Evolutionary conservation across 495 filamentous ascomycete genomes (phyloP).

Genomic region (Penicillium nucicola): DNA sequence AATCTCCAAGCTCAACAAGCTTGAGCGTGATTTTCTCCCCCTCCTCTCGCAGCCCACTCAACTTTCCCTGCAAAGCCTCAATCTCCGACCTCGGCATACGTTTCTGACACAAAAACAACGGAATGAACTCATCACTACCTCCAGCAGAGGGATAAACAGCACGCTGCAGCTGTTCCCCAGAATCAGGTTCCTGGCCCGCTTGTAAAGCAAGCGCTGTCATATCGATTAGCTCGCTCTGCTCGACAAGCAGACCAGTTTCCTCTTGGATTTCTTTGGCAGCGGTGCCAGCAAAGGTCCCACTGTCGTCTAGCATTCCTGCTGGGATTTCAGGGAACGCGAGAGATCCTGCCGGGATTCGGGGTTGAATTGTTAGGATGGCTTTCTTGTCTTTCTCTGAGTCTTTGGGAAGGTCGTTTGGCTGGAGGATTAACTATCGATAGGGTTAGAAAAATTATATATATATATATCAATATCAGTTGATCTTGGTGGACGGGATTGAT

Average conservation of each 20-base stretch:
- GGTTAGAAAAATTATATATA: neutral
- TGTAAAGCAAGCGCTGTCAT: constrained; percentile 60
- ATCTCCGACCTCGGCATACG: constrained; percentile 61
- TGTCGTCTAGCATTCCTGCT: constrained; percentile 85
- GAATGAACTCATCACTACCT: constrained; percentile 82
- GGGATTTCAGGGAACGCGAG: constrained; percentile 77
- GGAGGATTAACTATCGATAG: constrained; percentile 53
- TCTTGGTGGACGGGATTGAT: neutral
- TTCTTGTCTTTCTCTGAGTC: constrained; percentile 51
- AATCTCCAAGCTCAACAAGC: constrained; percentile 64
- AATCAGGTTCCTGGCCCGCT: constrained; percentile 15
- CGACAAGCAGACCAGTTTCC: constrained; percentile 67
- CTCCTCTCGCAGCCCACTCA: constrained; percentile 73
- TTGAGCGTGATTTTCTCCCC: constrained; percentile 83
- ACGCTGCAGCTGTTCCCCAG: constrained; percentile 50
- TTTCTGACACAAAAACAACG: constrained; percentile 72
- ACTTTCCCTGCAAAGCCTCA: constrained; percentile 65
- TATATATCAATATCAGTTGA: neutral
- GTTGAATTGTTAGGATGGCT: constrained; percentile 77
- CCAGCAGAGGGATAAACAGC: constrained; percentile 76
- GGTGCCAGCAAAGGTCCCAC: constrained; percentile 68
- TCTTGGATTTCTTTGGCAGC: constrained; percentile 82
- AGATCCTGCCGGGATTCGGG: constrained; percentile 74
- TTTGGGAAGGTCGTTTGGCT: constrained; percentile 60
- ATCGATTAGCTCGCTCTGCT: constrained; percentile 58